Evolutionary conservation across 83 land plant genomes (phyloP).

Genomic region (Picea abies): DNA sequence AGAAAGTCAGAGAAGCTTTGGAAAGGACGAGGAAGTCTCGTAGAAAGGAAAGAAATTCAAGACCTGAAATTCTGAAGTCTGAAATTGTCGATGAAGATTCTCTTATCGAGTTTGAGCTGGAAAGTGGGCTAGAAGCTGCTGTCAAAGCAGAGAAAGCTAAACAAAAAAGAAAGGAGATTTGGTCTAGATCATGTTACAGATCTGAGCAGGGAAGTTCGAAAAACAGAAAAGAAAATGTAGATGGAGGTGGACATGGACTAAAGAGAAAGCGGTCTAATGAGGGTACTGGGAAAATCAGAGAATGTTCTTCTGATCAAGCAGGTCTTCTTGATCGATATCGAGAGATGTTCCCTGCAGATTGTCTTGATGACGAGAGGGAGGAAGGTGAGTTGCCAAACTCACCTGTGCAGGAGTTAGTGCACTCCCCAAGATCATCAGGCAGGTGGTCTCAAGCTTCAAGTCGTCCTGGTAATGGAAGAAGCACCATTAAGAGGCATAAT

Average conservation of each 20-base stretch:
- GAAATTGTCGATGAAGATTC: slow-evolving; percentile 69
- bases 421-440: background rate
- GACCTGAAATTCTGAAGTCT: slow-evolving; percentile 22
- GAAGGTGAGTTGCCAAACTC: background rate
- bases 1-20: slow-evolving; percentile 61
- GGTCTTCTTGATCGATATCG: background rate
- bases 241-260: background rate
- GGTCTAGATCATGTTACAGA: slow-evolving; percentile 25
- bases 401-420: background rate
- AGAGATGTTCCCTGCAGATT: background rate
- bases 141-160: slow-evolving; percentile 49
- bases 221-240: background rate
- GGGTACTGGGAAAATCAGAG: background rate
- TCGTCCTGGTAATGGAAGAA: background rate
- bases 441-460: background rate
- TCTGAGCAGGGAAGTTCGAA: slow-evolving; percentile 24
- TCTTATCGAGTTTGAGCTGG: slow-evolving; percentile 72
- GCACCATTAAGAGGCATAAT: background rate
- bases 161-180: slow-evolving; percentile 39
- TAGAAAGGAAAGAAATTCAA: slow-evolving; percentile 30
- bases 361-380: background rate
- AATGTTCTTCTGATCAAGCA: background rate
- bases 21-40: slow-evolving; percentile 63
- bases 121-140: slow-evolving; percentile 67
- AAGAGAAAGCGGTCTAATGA: background rate